Conservation (phyloP, 306 rosid genomes). For the Purshia tridentata region DNA sequence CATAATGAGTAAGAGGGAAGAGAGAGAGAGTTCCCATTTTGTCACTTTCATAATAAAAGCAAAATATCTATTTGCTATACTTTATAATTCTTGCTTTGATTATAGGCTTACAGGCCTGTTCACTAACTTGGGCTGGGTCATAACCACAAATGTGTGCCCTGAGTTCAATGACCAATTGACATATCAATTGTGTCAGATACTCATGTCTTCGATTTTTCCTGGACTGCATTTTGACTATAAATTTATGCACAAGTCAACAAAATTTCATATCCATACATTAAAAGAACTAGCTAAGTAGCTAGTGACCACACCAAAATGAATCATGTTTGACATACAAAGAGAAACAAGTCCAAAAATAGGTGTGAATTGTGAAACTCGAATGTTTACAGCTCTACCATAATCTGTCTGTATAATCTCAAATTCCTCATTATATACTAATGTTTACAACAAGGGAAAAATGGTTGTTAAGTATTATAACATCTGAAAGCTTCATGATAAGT, state of each 20-base stretch:
- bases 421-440: not conserved
- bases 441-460: not conserved
- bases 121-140: not conserved
- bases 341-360: not conserved
- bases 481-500: not conserved
- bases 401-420: not conserved
- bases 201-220: no score
- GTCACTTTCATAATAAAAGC: not conserved
- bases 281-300: no score
- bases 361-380: not conserved
- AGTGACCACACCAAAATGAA: not conserved
- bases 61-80: constrained; percentile 15
- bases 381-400: not conserved
- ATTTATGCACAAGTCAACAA: no score
- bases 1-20: constrained; percentile 23
- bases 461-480: not conserved
- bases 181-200: no score
- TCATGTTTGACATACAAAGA: not conserved
- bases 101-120: constrained; percentile 1
- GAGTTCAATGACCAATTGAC: no score
- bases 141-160: no score
- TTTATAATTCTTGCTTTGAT: not conserved
- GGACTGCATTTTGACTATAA: no score
- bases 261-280: no score
- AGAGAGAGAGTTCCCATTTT: constrained; percentile 51